Evolutionary conservation across 2,329 filamentous ascomycete genomes (phyloP).

Genomic region (Zasmidium citrigriseum): DNA sequence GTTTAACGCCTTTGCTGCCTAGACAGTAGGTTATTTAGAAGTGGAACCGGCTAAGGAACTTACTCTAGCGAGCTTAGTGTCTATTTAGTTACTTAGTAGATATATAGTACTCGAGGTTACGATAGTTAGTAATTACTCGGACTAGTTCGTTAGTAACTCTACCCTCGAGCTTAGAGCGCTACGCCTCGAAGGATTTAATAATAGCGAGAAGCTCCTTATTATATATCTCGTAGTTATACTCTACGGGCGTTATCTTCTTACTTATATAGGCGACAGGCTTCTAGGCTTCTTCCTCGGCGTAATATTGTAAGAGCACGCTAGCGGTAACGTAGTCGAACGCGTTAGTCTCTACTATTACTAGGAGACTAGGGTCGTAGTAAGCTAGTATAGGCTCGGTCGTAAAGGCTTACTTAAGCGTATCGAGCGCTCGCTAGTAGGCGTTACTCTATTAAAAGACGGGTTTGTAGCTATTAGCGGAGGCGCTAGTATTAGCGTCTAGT

Average conservation of each 20-base stretch:
- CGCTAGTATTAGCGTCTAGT: too few relatives aligned
- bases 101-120: conserved; percentile 5
- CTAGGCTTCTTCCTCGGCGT: not conserved
- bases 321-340: not conserved
- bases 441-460: not conserved
- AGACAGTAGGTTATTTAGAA: not conserved
- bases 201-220: conserved; percentile 1
- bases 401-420: not conserved
- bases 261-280: not conserved
- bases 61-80: not conserved
- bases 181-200: not conserved
- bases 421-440: not conserved
- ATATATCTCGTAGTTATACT: not conserved
- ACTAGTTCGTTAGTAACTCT: not conserved
- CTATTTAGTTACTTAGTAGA: not conserved
- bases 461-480: not conserved
- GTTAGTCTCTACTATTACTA: not conserved
- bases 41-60: not conserved
- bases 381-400: not conserved
- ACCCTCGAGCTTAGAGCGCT: not conserved
- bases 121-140: conserved; percentile 1
- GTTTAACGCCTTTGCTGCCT: not conserved
- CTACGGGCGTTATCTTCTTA: not conserved
- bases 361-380: not conserved
- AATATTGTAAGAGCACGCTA: not conserved